Conservation (phyloP, 139 green algal species). For the Chlorella sorokiniana region DNA sequence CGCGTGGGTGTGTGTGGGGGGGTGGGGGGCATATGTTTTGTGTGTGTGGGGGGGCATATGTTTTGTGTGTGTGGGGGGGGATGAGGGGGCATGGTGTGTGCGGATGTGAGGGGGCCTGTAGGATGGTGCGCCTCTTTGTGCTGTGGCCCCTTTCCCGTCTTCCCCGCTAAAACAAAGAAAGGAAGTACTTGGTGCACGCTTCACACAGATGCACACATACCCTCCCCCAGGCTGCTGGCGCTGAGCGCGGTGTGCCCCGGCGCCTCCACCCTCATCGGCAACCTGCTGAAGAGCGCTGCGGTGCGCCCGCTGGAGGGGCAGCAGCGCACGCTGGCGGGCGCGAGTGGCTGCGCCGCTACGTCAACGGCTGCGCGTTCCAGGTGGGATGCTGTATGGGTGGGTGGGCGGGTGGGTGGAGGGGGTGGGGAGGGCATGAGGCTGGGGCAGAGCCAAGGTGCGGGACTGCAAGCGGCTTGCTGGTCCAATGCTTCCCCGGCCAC, state of each 20-base stretch:
- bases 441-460: background rate
- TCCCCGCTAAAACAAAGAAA: too few species aligned
- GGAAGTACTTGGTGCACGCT: too few species aligned
- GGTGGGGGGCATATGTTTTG: background rate
- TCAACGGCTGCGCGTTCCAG: conserved; percentile 70
- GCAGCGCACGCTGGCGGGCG: conserved; percentile 53
- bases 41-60: background rate
- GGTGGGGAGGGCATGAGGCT: background rate
- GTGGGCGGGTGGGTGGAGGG: background rate
- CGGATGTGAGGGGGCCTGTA: too few species aligned
- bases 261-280: conserved; percentile 78
- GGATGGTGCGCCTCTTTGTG: too few species aligned
- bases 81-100: too few species aligned
- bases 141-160: too few species aligned
- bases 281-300: conserved; percentile 62
- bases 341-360: conserved; percentile 77
- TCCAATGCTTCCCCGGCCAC: background rate
- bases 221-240: conserved; percentile 59
- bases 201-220: background rate
- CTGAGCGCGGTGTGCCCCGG: conserved; percentile 75
- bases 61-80: too few species aligned
- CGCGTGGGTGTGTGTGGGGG: background rate
- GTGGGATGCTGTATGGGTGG: conserved; percentile 32
- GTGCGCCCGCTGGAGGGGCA: conserved; percentile 39
- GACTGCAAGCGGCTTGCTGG: background rate